Percentiles rank a stretch among this genome's conserved stretches.
phyloP scores from a whole-genome alignment of 805 yeast genomes.

The Metschnikowia borealis region DNA sequence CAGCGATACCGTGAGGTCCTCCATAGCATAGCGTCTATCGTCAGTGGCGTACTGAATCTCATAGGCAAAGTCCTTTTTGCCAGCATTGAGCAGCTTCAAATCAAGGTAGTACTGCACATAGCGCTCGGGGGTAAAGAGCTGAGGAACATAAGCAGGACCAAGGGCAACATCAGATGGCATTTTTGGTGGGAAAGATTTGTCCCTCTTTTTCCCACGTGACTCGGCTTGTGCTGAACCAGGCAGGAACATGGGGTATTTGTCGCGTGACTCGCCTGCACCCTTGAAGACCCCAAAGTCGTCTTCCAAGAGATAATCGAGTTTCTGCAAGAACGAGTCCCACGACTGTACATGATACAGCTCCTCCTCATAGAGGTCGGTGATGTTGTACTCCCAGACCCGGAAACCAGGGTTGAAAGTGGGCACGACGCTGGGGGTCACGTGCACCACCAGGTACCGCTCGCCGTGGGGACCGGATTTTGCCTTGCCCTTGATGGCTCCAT shows the following conservation, averaged over 20 bases:
- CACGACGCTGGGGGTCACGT: constrained; percentile 67
- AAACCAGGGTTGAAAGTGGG: constrained; percentile 85
- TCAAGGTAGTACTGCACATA: constrained; percentile 77
- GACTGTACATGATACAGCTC: constrained; percentile 31
- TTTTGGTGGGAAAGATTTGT: constrained; percentile 57
- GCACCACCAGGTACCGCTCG: constrained; percentile 66
- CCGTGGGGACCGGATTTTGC: constrained; percentile 40
- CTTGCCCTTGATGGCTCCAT: constrained; percentile 46
- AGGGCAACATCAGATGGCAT: constrained; percentile 51
- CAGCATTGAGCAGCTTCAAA: constrained; percentile 45
- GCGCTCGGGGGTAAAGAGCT: constrained; percentile 66
- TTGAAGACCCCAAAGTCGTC: constrained; percentile 10
- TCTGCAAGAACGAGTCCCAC: constrained; percentile 58
- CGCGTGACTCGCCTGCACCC: constrained; percentile 1
- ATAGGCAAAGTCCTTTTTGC: constrained; percentile 47
- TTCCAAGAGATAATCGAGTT: constrained; percentile 10
- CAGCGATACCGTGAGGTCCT: constrained; percentile 53
- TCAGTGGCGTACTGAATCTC: constrained; percentile 69
- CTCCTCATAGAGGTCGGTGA: constrained; percentile 45
- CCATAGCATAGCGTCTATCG: constrained; percentile 52
- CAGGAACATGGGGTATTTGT: too few species aligned
- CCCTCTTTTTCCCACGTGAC: constrained; percentile 27
- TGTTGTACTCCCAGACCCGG: constrained; percentile 84
- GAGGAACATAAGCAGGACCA: constrained; percentile 77
- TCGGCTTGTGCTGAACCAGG: too few species aligned